phyloP scores from a whole-genome alignment of 768 basidiomycete genomes.

The Asterophora parasitica region DNA sequence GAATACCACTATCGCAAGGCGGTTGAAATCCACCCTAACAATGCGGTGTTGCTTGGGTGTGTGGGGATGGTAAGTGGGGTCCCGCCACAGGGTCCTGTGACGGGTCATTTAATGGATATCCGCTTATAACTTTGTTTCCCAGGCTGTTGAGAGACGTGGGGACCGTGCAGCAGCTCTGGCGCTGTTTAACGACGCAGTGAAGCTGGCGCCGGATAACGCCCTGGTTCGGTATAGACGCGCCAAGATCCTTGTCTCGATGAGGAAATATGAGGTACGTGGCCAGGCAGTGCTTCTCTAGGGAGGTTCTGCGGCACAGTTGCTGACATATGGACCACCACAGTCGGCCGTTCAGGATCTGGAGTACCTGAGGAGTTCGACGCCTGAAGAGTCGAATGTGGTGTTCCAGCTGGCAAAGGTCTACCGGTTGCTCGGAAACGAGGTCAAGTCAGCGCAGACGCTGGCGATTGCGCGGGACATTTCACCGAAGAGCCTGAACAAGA shows the following conservation, averaged over 20 bases:
- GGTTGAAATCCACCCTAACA: constrained; percentile 86
- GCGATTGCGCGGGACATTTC: constrained; percentile 91
- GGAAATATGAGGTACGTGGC: constrained; percentile 71
- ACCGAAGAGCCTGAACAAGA: constrained; percentile 83
- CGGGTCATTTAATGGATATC: constrained; percentile 19
- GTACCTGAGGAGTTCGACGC: constrained; percentile 72
- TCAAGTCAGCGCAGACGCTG: constrained; percentile 79
- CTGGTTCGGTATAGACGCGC: constrained; percentile 93
- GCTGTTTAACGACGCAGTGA: constrained; percentile 78
- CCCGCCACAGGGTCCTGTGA: constrained; percentile 12
- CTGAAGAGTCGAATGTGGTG: constrained; percentile 94
- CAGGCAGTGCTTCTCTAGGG: background rate
- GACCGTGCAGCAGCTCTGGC: constrained; percentile 70
- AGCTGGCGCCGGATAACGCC: constrained; percentile 80
- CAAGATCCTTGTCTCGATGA: constrained; percentile 82
- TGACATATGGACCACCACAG: constrained; percentile 41
- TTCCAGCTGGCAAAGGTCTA: constrained; percentile 95
- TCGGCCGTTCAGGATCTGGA: constrained; percentile 79
- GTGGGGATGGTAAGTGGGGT: constrained; percentile 82
- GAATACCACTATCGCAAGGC: constrained; percentile 97
- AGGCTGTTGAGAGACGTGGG: constrained; percentile 88
- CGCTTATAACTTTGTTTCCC: constrained; percentile 22
- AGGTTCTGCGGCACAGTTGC: background rate
- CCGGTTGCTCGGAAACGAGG: constrained; percentile 70
- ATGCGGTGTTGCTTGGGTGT: constrained; percentile 93